These are phyloP conservation scores for Ceratobasidium papillatum DNA, from an alignment of 1,284 basidiomycete species.

Conservation along the genomic window DNA sequence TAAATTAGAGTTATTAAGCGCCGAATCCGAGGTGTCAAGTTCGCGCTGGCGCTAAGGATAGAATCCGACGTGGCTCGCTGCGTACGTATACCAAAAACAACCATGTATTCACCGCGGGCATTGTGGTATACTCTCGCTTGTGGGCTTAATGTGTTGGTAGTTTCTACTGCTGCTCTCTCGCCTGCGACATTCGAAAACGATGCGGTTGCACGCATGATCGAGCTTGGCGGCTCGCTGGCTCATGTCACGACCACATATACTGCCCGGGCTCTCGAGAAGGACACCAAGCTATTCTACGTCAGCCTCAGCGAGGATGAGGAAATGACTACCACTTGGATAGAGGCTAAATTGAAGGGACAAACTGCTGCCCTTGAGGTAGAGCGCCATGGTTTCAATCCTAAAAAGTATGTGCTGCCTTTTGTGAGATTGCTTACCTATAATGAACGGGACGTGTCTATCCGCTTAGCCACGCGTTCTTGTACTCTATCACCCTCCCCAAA, in stretches of 20 bases:
- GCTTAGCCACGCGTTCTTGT: conserved; percentile 54
- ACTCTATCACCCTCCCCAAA: conserved; percentile 58
- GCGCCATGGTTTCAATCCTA: conserved; percentile 60
- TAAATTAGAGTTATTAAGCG: conserved; percentile 13
- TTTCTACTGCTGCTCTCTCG: not conserved
- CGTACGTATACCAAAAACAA: conserved; percentile 20
- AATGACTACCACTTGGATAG: conserved; percentile 77
- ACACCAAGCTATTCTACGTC: conserved; percentile 72
- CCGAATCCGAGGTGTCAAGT: conserved; percentile 15
- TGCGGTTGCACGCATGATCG: conserved; percentile 83
- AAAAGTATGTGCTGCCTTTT: conserved; percentile 57
- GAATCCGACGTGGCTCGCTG: conserved; percentile 37
- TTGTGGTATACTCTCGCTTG: conserved; percentile 15
- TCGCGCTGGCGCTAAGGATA: conserved; percentile 17
- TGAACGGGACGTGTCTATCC: conserved; percentile 1
- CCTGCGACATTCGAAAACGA: conserved; percentile 78
- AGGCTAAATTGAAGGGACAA: conserved; percentile 79
- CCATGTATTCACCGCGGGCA: conserved; percentile 24
- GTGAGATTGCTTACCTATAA: not conserved
- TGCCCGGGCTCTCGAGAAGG: conserved; percentile 73
- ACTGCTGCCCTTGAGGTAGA: conserved; percentile 63
- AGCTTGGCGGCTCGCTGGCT: conserved; percentile 86
- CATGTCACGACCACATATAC: conserved; percentile 89
- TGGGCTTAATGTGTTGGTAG: conserved; percentile 10
- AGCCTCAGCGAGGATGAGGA: conserved; percentile 72